Percentiles rank a stretch among this genome's conserved stretches.
Evolutionary conservation across 108 stramenopile species (phyloP).

Genomic region (Skeletonema marinoi): DNA sequence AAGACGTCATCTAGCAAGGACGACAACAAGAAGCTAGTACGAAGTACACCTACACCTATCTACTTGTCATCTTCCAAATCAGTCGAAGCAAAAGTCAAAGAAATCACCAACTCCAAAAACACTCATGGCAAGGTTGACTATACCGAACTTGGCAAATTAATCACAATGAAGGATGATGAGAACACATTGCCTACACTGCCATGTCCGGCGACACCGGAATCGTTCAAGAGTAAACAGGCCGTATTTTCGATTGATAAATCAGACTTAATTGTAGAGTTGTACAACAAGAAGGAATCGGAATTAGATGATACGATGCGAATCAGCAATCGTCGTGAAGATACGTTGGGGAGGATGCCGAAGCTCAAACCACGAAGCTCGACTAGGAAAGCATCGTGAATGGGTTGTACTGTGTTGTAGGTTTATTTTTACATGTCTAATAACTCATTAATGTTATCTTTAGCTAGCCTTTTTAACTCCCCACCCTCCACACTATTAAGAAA

Average conservation of each 20-base stretch:
- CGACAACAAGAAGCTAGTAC: background rate
- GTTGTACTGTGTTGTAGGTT: no score
- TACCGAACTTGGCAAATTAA: background rate
- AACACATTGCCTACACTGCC: background rate
- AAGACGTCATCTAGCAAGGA: background rate
- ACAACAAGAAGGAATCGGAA: background rate
- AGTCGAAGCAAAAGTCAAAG: background rate
- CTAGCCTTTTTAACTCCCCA: no score
- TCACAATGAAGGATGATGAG: background rate
- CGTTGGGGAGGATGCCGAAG: background rate
- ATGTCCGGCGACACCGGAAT: background rate
- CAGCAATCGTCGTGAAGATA: background rate
- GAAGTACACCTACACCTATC: background rate
- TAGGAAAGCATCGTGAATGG: background rate
- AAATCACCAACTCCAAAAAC: background rate
- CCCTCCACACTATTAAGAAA: background rate
- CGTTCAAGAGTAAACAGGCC: background rate
- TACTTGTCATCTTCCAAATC: background rate
- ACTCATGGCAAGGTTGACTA: background rate
- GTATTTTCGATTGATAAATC: background rate
- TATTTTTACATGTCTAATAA: background rate
- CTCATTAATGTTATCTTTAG: no score
- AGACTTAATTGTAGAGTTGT: conserved; percentile 1
- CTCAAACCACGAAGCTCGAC: background rate
- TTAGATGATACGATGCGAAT: background rate